Conservation (phyloP, 2,329 filamentous ascomycete genomes). For the Calcarisporium arbuscula region DNA sequence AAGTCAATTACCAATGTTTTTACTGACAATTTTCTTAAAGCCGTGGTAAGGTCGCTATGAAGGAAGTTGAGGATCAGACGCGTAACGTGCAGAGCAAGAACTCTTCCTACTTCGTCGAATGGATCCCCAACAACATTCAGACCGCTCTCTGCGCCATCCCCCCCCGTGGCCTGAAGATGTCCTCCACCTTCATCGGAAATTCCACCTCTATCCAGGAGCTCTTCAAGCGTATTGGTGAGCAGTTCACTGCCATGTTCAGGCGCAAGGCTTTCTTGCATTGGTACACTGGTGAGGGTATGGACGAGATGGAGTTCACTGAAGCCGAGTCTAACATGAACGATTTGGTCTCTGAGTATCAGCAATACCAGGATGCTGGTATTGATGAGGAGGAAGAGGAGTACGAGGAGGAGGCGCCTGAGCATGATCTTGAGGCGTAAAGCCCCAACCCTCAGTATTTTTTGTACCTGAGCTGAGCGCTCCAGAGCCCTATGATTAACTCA, state of each 20-base stretch:
- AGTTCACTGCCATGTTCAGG: conserved; percentile 99
- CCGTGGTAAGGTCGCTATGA: conserved; percentile 99
- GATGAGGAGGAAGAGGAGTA: conserved; percentile 97
- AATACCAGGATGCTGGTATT: conserved; percentile 98
- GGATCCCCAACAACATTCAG: conserved; percentile 99
- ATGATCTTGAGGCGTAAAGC: conserved; percentile 60
- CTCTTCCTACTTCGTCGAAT: conserved; percentile 98
- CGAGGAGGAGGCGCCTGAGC: conserved; percentile 70
- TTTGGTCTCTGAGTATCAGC: conserved; percentile 98
- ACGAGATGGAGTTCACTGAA: conserved; percentile 99
- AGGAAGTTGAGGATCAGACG: conserved; percentile 99
- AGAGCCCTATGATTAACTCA: conserved; percentile 6
- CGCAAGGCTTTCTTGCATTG: conserved; percentile 99
- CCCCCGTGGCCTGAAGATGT: conserved; percentile 97
- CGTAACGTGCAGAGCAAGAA: conserved; percentile 99
- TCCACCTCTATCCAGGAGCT: conserved; percentile 99
- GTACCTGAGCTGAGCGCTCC: too few relatives aligned
- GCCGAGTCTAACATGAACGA: conserved; percentile 99
- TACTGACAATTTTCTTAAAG: conserved; percentile 30
- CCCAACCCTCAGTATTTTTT: not conserved
- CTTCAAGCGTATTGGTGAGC: conserved; percentile 99
- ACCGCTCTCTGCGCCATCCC: conserved; percentile 98
- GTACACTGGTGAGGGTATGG: conserved; percentile 99
- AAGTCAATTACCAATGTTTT: not conserved
- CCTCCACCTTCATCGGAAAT: conserved; percentile 98